Conservation (phyloP, 139 green algal species). For the Raphidocelis subcapitata region DNA sequence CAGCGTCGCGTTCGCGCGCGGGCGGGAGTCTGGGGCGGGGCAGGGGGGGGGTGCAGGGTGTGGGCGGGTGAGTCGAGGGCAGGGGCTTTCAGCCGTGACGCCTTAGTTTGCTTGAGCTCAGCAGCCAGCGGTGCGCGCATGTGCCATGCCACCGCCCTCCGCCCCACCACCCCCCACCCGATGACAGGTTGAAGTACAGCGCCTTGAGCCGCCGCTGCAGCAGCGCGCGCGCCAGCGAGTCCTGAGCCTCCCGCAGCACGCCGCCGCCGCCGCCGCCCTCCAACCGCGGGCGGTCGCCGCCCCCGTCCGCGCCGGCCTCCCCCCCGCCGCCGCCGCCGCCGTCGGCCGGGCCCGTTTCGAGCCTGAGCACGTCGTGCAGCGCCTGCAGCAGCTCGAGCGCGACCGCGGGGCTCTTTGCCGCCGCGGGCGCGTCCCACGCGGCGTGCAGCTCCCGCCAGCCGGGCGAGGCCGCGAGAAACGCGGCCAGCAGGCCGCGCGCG, state of each 20-base stretch:
- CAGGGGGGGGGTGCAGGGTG: not conserved
- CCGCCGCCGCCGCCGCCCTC: not conserved
- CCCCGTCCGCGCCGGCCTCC: not conserved
- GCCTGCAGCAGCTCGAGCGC: constrained; percentile 25
- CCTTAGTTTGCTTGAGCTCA: not conserved
- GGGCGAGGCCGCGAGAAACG: constrained; percentile 17
- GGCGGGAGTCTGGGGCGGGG: constrained; percentile 6
- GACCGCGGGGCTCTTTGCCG: constrained; percentile 14
- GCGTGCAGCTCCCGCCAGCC: constrained; percentile 10
- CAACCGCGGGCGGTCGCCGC: not conserved
- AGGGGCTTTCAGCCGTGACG: not conserved
- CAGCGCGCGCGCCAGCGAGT: constrained; percentile 13
- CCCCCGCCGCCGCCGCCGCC: not conserved
- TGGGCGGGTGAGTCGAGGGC: no score
- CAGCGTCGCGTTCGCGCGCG: constrained; percentile 44
- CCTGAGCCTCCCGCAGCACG: not conserved
- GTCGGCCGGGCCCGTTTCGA: not conserved
- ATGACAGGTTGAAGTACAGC: constrained; percentile 54
- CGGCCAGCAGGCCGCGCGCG: constrained; percentile 11
- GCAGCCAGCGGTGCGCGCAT: not conserved
- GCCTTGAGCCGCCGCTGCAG: constrained; percentile 42
- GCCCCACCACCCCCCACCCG: not conserved
- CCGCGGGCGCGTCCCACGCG: constrained; percentile 34
- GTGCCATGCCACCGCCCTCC: not conserved
- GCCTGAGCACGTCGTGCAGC: constrained; percentile 12